Conservation (phyloP, 2,329 filamentous ascomycete species). For the Xylariaceae sp. region DNA sequence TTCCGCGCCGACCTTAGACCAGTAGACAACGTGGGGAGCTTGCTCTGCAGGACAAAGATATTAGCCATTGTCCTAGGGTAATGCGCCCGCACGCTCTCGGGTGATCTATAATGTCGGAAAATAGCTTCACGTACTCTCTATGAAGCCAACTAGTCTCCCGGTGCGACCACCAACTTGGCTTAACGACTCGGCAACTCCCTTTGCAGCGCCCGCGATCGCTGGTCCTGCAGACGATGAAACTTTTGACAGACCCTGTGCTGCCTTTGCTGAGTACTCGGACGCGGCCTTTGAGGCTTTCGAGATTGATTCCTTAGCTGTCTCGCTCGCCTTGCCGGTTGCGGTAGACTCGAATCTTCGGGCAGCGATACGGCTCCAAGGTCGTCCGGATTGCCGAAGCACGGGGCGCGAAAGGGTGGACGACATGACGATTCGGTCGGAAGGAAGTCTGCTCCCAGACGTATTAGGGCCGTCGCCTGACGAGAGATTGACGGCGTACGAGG, state of each 20-base stretch:
- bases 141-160: constrained; percentile 74
- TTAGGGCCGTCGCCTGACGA: constrained; percentile 10
- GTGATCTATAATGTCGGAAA: not conserved
- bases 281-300: constrained; percentile 45
- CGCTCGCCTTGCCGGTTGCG: constrained; percentile 41
- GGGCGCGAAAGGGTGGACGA: constrained; percentile 37
- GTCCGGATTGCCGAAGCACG: constrained; percentile 39
- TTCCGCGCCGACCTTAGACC: constrained; percentile 86
- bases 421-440: constrained; percentile 27
- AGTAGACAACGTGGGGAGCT: constrained; percentile 87
- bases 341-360: constrained; percentile 65
- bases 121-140: constrained; percentile 73
- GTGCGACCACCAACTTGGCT: constrained; percentile 82
- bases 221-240: constrained; percentile 81
- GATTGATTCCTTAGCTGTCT: constrained; percentile 40
- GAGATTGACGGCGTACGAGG: constrained; percentile 20
- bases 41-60: constrained; percentile 60
- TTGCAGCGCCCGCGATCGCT: constrained; percentile 72
- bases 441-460: constrained; percentile 7
- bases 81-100: not conserved
- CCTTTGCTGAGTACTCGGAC: constrained; percentile 61
- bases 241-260: constrained; percentile 78
- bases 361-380: constrained; percentile 46
- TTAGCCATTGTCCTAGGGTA: constrained; percentile 20
- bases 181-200: constrained; percentile 66